Percentiles rank a stretch among this genome's conserved stretches.
Conservation (phyloP, 2,329 filamentous ascomycete species). For the Neocatenulostroma microsporum region DNA sequence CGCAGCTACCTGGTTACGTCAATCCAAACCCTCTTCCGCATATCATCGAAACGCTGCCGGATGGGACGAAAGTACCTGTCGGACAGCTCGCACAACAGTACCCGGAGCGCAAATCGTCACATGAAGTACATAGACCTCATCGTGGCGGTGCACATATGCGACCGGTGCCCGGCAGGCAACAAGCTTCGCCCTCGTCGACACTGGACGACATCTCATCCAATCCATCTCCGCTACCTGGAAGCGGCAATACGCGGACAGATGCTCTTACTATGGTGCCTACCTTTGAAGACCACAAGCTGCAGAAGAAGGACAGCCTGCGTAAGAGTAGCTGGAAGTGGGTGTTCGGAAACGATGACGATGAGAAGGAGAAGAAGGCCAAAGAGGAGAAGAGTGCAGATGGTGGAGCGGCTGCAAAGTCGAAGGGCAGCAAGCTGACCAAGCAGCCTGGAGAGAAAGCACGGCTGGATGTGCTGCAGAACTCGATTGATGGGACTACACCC, state of each 20-base stretch:
- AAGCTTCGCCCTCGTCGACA: conserved; percentile 32
- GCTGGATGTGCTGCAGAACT: conserved; percentile 78
- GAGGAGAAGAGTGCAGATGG: conserved; percentile 32
- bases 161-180: conserved; percentile 27
- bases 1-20: conserved; percentile 42
- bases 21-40: conserved; percentile 44
- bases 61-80: conserved; percentile 27
- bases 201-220: conserved; percentile 59
- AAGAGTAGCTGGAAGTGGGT: conserved; percentile 87
- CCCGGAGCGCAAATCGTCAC: conserved; percentile 46
- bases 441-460: conserved; percentile 61
- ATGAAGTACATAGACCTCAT: conserved; percentile 26
- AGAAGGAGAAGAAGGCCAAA: conserved; percentile 48
- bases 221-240: conserved; percentile 62
- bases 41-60: conserved; percentile 53
- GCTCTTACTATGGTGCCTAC: conserved; percentile 74
- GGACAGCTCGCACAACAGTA: conserved; percentile 23
- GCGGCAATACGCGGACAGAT: conserved; percentile 61
- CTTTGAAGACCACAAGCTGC: conserved; percentile 62
- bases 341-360: conserved; percentile 60
- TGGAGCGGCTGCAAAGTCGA: conserved; percentile 13
- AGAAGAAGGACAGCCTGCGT: conserved; percentile 56
- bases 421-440: conserved; percentile 55
- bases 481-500: conserved; percentile 57
- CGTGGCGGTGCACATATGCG: conserved; percentile 29